These are phyloP conservation scores for Globisporangium emineosum DNA, from an alignment of 352 stramenopile species.

Conservation along the genomic window DNA sequence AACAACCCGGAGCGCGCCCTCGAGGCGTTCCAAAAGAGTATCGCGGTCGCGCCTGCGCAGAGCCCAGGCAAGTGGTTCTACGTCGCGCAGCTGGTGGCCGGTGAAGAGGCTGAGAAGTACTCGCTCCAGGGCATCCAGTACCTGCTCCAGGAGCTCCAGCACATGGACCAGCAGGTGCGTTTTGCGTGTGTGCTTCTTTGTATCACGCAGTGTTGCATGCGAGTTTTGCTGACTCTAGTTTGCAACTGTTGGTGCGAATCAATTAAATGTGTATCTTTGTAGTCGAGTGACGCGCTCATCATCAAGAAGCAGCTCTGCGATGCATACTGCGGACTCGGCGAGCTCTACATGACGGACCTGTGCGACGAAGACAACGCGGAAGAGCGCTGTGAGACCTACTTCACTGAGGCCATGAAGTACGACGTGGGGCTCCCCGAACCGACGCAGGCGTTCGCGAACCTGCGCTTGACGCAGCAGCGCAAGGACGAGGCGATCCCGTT, in stretches of 20 bases:
- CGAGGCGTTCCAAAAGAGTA: slow-evolving; percentile 68
- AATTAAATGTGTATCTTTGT: too few relatives aligned
- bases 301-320: slow-evolving; percentile 92
- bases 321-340: slow-evolving; percentile 92
- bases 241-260: too few relatives aligned
- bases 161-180: slow-evolving; percentile 23
- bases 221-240: too few relatives aligned
- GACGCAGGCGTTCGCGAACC: slow-evolving; percentile 93
- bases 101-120: slow-evolving; percentile 70
- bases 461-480: slow-evolving; percentile 92
- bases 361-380: slow-evolving; percentile 93
- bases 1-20: slow-evolving; percentile 75
- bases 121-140: slow-evolving; percentile 68
- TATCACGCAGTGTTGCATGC: too few relatives aligned
- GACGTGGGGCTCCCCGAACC: slow-evolving; percentile 91
- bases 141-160: slow-evolving; percentile 55
- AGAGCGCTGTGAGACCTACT: slow-evolving; percentile 87
- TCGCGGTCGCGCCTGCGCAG: slow-evolving; percentile 55
- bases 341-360: slow-evolving; percentile 98
- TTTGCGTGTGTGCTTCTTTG: background rate
- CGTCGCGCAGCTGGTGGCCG: slow-evolving; percentile 69
- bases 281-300: slow-evolving; percentile 48
- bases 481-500: slow-evolving; percentile 86
- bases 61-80: slow-evolving; percentile 88
- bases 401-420: slow-evolving; percentile 88